Evolutionary conservation across 352 stramenopile genomes (phyloP).

Genomic region (Pythium apleroticum): DNA sequence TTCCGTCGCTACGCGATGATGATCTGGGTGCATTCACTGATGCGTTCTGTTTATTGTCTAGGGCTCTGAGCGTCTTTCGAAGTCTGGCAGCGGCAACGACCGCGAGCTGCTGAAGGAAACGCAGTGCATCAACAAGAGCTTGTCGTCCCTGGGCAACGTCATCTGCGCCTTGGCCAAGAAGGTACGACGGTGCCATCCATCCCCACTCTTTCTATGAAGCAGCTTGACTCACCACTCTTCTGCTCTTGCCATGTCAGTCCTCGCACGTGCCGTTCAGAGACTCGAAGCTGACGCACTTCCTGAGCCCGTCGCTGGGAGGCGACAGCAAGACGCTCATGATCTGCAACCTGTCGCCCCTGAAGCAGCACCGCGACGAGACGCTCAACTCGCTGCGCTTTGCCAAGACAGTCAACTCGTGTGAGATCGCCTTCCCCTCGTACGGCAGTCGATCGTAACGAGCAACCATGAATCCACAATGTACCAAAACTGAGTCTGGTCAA

Average conservation of each 20-base stretch:
- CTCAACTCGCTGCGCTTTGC: conserved; percentile 87
- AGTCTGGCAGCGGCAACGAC: conserved; percentile 73
- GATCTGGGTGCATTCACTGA: too few relatives aligned
- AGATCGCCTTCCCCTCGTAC: conserved; percentile 72
- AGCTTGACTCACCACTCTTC: not conserved
- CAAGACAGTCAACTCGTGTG: conserved; percentile 88
- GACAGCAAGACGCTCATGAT: conserved; percentile 92
- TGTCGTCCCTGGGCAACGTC: conserved; percentile 82
- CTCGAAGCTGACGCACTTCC: conserved; percentile 86
- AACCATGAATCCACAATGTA: not conserved
- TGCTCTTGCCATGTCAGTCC: conserved; percentile 34
- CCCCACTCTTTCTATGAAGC: not conserved
- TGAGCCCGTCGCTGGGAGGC: conserved; percentile 81
- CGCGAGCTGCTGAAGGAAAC: conserved; percentile 83
- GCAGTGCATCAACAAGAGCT: conserved; percentile 87
- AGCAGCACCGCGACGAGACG: conserved; percentile 75
- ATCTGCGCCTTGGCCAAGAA: conserved; percentile 83
- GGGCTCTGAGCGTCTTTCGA: conserved; percentile 84
- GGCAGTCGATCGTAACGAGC: conserved; percentile 38
- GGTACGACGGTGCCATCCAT: conserved; percentile 28
- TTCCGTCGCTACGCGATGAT: too few relatives aligned
- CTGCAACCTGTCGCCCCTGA: conserved; percentile 83
- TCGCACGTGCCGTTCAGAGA: conserved; percentile 86
- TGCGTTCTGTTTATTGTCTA: conserved; percentile 24
- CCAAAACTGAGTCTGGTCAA: not conserved